Conservation (phyloP, 179 eudicot genomes). For the Monotropa hypopitys region DNA sequence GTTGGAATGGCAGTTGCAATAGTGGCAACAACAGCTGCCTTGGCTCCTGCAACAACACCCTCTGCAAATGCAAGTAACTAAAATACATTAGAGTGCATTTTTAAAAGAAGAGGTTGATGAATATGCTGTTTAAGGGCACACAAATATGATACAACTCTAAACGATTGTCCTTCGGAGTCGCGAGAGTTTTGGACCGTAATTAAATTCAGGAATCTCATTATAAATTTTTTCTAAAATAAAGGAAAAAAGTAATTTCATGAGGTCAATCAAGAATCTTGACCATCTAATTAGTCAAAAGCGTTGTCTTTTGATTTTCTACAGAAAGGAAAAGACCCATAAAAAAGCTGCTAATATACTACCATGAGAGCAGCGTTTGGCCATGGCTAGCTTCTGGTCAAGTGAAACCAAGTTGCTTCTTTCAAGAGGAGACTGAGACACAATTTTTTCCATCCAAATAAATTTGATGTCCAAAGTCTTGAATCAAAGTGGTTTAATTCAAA, state of each 20-base stretch:
- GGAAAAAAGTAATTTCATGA: neutral
- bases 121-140: neutral
- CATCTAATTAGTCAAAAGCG: neutral
- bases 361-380: conserved; percentile 54
- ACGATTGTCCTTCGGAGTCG: no score
- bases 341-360: no score
- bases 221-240: no score
- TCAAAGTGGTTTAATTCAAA: neutral
- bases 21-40: conserved; percentile 56
- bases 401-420: conserved; percentile 33
- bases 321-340: neutral
- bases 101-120: neutral
- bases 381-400: conserved; percentile 63
- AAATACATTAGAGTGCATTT: neutral
- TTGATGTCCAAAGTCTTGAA: neutral
- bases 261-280: neutral
- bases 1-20: conserved; percentile 65
- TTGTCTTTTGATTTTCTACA: neutral
- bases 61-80: conserved; percentile 22
- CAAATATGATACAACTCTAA: neutral
- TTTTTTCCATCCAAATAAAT: conserved; percentile 31
- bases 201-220: no score
- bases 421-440: conserved; percentile 36
- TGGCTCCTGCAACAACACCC: conserved; percentile 70
- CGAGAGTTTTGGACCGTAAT: no score